Conservation (phyloP, 2,329 filamentous ascomycete species). For the Plenodomus tracheiphilus region DNA sequence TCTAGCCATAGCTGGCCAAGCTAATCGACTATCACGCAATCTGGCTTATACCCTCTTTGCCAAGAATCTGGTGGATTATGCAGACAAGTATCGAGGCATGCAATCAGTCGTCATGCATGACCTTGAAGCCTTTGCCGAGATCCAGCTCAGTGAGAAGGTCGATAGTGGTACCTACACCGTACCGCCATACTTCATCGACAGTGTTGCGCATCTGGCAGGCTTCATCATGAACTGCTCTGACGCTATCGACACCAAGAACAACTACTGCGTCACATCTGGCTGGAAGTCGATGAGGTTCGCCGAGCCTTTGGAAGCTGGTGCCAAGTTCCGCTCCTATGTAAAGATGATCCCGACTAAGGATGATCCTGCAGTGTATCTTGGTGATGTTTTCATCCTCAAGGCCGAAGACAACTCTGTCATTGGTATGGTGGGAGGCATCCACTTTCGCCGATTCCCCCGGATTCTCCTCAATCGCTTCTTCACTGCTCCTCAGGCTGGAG, state of each 20-base stretch:
- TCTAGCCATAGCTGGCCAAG: conserved; percentile 10
- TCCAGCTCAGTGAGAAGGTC: conserved; percentile 6
- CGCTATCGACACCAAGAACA: conserved; percentile 14
- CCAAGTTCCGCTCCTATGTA: conserved; percentile 24
- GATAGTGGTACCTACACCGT: conserved; percentile 10
- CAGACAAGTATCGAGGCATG: conserved; percentile 24
- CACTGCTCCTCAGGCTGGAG: conserved; percentile 14
- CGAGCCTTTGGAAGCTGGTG: conserved; percentile 11
- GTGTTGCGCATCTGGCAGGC: conserved; percentile 24
- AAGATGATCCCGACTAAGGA: conserved; percentile 27
- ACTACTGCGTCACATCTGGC: conserved; percentile 26
- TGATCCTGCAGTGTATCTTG: conserved; percentile 38
- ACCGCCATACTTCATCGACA: conserved; percentile 29
- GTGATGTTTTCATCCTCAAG: conserved; percentile 48
- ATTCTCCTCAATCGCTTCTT: conserved; percentile 27
- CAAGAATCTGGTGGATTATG: conserved; percentile 23
- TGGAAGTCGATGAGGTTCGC: conserved; percentile 29
- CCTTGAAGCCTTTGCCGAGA: conserved; percentile 16
- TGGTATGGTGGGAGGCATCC: conserved; percentile 36
- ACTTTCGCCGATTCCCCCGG: conserved; percentile 26
- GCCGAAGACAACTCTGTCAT: conserved; percentile 30
- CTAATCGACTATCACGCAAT: conserved; percentile 16
- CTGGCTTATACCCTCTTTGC: conserved; percentile 29
- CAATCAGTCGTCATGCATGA: conserved; percentile 23
- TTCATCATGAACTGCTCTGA: conserved; percentile 30